Percentiles rank a stretch among this genome's conserved stretches.
These are phyloP conservation scores for Phaeomoniella chlamydospora DNA, from an alignment of 2,329 filamentous ascomycete genomes.

Conservation along the genomic window DNA sequence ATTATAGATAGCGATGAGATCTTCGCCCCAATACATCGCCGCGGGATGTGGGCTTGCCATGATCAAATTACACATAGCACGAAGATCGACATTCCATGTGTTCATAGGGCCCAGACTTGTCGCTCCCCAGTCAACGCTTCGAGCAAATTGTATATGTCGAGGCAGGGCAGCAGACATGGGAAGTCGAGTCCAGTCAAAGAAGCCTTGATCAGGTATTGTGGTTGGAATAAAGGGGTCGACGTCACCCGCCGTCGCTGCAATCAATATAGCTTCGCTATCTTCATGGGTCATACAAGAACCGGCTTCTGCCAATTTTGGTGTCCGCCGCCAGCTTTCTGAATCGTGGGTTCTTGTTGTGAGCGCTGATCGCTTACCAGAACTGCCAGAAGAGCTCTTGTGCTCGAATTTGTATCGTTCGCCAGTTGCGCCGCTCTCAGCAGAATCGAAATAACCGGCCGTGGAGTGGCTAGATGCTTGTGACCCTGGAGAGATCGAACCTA, in stretches of 20 bases:
- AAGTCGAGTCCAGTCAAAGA: slow-evolving; percentile 72
- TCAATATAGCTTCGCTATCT: slow-evolving; percentile 14
- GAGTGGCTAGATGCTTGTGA: not conserved
- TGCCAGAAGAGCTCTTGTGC: not conserved
- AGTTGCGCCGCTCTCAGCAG: not conserved
- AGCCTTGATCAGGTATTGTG: slow-evolving; percentile 28
- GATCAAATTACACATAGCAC: slow-evolving; percentile 67
- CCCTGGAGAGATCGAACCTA: not conserved
- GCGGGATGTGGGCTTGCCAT: slow-evolving; percentile 66
- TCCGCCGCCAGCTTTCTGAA: not conserved
- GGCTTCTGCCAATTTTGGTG: not conserved
- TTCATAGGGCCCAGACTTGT: slow-evolving; percentile 66
- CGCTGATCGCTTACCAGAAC: not conserved
- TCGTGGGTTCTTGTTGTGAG: not conserved
- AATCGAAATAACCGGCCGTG: not conserved
- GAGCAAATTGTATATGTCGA: slow-evolving; percentile 57
- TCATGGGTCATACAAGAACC: not conserved
- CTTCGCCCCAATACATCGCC: slow-evolving; percentile 66
- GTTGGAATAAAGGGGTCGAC: slow-evolving; percentile 21
- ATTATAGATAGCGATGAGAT: slow-evolving; percentile 57
- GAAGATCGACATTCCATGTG: slow-evolving; percentile 54
- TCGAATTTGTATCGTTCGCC: not conserved
- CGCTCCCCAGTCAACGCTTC: slow-evolving; percentile 56
- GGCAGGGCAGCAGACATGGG: slow-evolving; percentile 49
- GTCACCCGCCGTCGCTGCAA: slow-evolving; percentile 21